These are phyloP conservation scores for Leptographium galeiforme DNA, from an alignment of 2,329 filamentous ascomycete species.

Conservation along the genomic window DNA sequence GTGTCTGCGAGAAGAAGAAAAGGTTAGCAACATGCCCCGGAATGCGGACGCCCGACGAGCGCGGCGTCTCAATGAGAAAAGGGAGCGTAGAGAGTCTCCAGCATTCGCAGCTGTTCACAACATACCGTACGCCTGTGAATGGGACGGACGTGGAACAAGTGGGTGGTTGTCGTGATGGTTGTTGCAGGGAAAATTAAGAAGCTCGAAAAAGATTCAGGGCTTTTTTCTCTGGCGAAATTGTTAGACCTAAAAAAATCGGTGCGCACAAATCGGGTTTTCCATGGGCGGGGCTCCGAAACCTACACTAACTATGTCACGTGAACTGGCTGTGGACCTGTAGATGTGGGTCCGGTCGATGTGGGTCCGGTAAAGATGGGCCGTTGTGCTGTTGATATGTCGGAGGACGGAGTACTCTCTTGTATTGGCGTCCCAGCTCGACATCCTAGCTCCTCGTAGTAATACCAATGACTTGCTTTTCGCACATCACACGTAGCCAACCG, in stretches of 20 bases:
- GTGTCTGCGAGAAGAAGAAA: constrained; percentile 34
- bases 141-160: constrained; percentile 7
- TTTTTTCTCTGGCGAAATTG: constrained; percentile 7
- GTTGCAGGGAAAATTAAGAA: constrained; percentile 3
- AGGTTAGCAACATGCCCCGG: background rate
- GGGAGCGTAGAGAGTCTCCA: background rate
- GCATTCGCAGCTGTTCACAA: background rate
- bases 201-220: constrained; percentile 6
- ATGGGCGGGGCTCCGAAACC: background rate
- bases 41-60: background rate
- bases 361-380: no score
- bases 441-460: no score
- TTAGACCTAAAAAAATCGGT: constrained; percentile 10
- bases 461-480: background rate
- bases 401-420: background rate
- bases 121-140: constrained; percentile 10
- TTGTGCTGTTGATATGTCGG: background rate
- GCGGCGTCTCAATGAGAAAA: background rate
- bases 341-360: no score
- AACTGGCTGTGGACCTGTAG: background rate
- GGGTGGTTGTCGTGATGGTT: constrained; percentile 8
- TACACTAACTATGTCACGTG: background rate
- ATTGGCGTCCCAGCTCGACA: no score
- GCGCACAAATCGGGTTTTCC: constrained; percentile 11
- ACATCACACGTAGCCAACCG: background rate